These are phyloP conservation scores for Exophiala alcalophila DNA, from an alignment of 2,329 filamentous ascomycete genomes.

Conservation along the genomic window DNA sequence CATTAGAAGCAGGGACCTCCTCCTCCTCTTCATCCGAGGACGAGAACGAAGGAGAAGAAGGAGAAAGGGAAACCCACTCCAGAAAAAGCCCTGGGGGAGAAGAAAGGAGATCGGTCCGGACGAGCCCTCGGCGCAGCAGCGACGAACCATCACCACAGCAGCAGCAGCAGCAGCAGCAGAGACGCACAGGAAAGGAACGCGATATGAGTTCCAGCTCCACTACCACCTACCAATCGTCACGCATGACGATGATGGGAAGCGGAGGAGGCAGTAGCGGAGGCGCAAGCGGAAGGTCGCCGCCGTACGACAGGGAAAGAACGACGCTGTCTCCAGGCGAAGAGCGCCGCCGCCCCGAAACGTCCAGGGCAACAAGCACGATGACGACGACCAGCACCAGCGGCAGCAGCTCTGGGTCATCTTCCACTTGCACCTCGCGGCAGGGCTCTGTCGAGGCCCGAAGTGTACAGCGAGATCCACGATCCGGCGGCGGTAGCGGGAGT, in stretches of 20 bases:
- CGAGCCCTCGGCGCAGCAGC: too few species aligned
- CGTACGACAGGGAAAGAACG: slow-evolving; percentile 1
- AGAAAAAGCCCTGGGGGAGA: too few species aligned
- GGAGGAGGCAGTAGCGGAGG: too few species aligned
- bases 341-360: slow-evolving; percentile 6
- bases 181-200: slow-evolving; percentile 21
- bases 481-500: neutral
- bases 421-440: slow-evolving; percentile 10
- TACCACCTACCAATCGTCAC: too few species aligned
- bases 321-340: neutral
- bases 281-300: neutral
- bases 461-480: slow-evolving; percentile 8
- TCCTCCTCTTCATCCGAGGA: neutral
- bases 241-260: too few species aligned
- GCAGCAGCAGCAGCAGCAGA: too few species aligned
- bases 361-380: too few species aligned
- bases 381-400: slow-evolving; percentile 2
- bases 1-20: neutral
- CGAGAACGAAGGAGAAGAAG: slow-evolving; percentile 2
- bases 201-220: slow-evolving; percentile 15
- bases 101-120: too few species aligned
- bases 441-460: slow-evolving; percentile 11
- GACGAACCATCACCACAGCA: too few species aligned
- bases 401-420: slow-evolving; percentile 8
- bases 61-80: too few species aligned